Evolutionary conservation across 768 basidiomycete genomes (phyloP).

Genomic region (Trametes cingulata): DNA sequence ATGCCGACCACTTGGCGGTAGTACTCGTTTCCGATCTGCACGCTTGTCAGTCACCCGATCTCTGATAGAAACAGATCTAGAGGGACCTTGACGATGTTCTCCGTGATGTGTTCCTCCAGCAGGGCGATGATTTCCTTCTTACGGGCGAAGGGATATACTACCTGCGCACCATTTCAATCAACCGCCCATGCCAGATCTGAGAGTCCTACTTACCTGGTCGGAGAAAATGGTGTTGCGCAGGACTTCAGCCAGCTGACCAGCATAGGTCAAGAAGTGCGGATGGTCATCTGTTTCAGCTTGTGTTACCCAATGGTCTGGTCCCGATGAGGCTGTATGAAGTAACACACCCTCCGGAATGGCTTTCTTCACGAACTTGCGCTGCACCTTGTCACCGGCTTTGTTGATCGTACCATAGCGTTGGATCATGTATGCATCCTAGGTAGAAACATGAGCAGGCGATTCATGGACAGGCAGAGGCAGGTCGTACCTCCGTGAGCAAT

Average conservation of each 20-base stretch:
- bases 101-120: slow-evolving; percentile 85
- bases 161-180: slow-evolving; percentile 35
- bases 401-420: slow-evolving; percentile 71
- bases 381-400: slow-evolving; percentile 55
- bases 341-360: slow-evolving; percentile 66
- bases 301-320: neutral
- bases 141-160: slow-evolving; percentile 53
- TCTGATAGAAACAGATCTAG: neutral
- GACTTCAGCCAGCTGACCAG: slow-evolving; percentile 61
- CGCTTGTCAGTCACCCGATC: no score
- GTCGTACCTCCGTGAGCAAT: slow-evolving; percentile 67
- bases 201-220: slow-evolving; percentile 63
- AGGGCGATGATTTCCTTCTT: slow-evolving; percentile 66
- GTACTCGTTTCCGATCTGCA: slow-evolving; percentile 75
- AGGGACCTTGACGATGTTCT: slow-evolving; percentile 88
- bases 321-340: neutral
- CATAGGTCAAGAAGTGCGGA: slow-evolving; percentile 71
- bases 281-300: slow-evolving; percentile 58
- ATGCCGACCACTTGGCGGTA: slow-evolving; percentile 93
- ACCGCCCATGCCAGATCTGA: neutral
- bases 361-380: slow-evolving; percentile 55
- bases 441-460: neutral
- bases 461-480: neutral
- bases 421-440: slow-evolving; percentile 70
- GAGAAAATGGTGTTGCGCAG: slow-evolving; percentile 81